Evolutionary conservation across 208 protist genomes (phyloP).

Genomic region (Trypanosoma grayi): DNA sequence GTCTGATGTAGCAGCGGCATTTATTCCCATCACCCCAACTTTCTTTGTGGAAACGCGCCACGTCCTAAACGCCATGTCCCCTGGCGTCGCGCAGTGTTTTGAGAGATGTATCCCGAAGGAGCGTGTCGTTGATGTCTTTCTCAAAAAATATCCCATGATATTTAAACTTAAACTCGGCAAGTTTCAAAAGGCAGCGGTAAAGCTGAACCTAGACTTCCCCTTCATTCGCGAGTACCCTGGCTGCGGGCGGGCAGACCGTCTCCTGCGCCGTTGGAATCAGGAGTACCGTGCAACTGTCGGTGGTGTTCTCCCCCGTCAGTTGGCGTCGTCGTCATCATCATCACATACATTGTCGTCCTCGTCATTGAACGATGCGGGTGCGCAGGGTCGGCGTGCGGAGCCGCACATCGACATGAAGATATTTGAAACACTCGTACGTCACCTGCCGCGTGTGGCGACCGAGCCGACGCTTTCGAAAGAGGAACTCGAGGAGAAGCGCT

Average conservation of each 20-base stretch:
- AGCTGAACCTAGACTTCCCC: conserved; percentile 68
- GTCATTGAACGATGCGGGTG: neutral
- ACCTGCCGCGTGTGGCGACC: conserved; percentile 58
- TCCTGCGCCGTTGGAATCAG: conserved; percentile 39
- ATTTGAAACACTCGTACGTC: conserved; percentile 58
- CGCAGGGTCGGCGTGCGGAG: neutral
- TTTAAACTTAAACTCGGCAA: conserved; percentile 43
- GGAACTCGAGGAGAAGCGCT: conserved; percentile 34
- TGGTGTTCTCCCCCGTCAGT: conserved; percentile 34
- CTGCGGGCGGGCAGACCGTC: conserved; percentile 53
- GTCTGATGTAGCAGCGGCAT: conserved; percentile 70
- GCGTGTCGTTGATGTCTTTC: conserved; percentile 25
- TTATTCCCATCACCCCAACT: conserved; percentile 68
- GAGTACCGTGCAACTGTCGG: conserved; percentile 44
- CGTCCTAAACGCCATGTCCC: conserved; percentile 42
- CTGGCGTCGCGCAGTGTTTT: conserved; percentile 34
- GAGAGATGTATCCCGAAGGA: conserved; percentile 23
- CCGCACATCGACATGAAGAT: conserved; percentile 36
- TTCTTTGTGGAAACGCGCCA: conserved; percentile 72
- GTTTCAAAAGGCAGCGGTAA: conserved; percentile 49
- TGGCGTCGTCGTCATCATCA: conserved; percentile 2
- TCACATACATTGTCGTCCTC: too few relatives aligned
- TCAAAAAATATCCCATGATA: conserved; percentile 78
- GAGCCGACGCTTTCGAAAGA: neutral
- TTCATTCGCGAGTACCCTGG: conserved; percentile 78